Evolutionary conservation across 106 monocot genomes (phyloP).

Genomic region (Dendrobium officinale): DNA sequence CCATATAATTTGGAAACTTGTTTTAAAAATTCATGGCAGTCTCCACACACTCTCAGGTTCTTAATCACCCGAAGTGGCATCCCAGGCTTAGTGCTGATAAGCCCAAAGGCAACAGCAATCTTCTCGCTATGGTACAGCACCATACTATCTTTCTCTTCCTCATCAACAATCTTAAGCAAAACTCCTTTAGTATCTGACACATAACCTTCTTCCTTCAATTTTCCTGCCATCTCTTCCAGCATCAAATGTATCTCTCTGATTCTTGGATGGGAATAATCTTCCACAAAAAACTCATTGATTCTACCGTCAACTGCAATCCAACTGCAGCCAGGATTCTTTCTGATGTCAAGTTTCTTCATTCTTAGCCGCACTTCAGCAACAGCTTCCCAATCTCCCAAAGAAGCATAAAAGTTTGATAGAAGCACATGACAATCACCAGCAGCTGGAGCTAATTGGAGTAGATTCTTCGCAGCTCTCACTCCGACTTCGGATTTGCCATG

Average conservation of each 20-base stretch:
- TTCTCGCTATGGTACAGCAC: constrained; percentile 30
- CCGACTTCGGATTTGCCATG: constrained; percentile 17
- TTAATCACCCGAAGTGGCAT: constrained; percentile 18
- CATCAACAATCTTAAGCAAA: constrained; percentile 23
- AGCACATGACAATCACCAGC: constrained; percentile 27
- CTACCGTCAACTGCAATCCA: constrained; percentile 24
- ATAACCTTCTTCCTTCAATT: constrained; percentile 15
- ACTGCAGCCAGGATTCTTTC: constrained; percentile 36
- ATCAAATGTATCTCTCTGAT: constrained; percentile 10
- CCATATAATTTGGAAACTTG: constrained; percentile 29
- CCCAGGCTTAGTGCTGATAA: constrained; percentile 23
- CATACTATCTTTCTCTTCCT: constrained; percentile 31
- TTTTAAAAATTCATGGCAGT: constrained; percentile 33
- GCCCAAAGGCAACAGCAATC: constrained; percentile 34
- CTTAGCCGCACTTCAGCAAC: constrained; percentile 22
- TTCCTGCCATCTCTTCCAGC: constrained; percentile 21
- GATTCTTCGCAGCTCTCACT: constrained; percentile 4
- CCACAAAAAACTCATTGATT: constrained; percentile 29
- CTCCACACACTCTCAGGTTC: constrained; percentile 31
- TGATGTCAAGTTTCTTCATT: constrained; percentile 27
- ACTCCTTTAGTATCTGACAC: constrained; percentile 23
- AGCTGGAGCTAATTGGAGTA: constrained; percentile 14
- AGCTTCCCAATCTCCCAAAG: constrained; percentile 18
- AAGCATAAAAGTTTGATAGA: constrained; percentile 33
- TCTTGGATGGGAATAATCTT: constrained; percentile 25